Conservation (phyloP, 305 asterid genomes). For the Fraxinus baroniana region DNA sequence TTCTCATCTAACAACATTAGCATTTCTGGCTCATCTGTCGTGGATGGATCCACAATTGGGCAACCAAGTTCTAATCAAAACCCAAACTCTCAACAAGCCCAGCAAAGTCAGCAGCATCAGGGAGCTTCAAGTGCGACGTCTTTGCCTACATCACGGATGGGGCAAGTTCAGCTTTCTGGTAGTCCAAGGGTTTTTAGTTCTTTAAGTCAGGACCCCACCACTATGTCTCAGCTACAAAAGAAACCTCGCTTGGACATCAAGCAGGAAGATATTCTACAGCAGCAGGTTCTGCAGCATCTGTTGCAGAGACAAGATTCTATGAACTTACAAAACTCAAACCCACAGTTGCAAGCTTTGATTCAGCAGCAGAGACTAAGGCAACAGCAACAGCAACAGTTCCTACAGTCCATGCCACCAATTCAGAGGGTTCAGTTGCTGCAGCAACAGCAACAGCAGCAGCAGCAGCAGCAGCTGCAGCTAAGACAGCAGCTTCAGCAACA, state of each 20-base stretch:
- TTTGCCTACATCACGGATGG: slow-evolving; percentile 61
- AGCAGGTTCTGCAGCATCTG: slow-evolving; percentile 77
- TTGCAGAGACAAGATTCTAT: slow-evolving; percentile 73
- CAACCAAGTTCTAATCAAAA: slow-evolving; percentile 74
- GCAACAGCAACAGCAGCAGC: slow-evolving; percentile 50
- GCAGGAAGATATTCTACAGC: slow-evolving; percentile 80
- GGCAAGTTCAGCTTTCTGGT: slow-evolving; percentile 61
- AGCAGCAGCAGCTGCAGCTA: slow-evolving; percentile 61
- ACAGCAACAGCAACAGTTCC: slow-evolving; percentile 21
- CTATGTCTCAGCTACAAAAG: slow-evolving; percentile 73
- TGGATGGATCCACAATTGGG: slow-evolving; percentile 68
- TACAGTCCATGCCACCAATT: not conserved
- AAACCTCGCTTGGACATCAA: slow-evolving; percentile 86
- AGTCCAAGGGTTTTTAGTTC: slow-evolving; percentile 60
- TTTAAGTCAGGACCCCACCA: slow-evolving; percentile 58
- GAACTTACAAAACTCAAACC: slow-evolving; percentile 68
- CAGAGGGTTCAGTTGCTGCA: slow-evolving; percentile 6
- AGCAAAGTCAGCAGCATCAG: slow-evolving; percentile 62
- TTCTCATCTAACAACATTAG: slow-evolving; percentile 83
- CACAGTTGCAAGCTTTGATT: slow-evolving; percentile 74
- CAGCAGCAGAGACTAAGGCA: slow-evolving; percentile 89
- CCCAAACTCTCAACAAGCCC: slow-evolving; percentile 52
- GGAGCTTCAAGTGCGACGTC: slow-evolving; percentile 82
- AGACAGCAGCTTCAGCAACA: slow-evolving; percentile 74
- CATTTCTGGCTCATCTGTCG: slow-evolving; percentile 73